Conservation (phyloP, 768 basidiomycete species). For the Boletus reticuloceps region DNA sequence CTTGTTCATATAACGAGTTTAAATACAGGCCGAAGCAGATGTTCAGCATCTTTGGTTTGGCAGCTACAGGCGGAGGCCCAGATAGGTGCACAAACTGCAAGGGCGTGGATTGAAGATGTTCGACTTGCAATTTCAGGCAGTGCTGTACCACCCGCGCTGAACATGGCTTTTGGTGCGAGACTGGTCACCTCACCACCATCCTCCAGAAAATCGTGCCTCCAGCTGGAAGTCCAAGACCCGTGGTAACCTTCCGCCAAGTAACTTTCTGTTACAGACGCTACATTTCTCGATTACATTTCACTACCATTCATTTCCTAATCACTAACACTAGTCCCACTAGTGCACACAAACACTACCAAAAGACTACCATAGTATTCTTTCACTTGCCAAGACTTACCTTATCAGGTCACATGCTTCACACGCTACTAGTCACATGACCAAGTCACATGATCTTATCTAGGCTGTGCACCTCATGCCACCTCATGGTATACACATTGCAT, state of each 20-base stretch:
- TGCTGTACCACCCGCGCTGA: neutral
- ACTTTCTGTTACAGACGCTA: too few species aligned
- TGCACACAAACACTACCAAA: too few species aligned
- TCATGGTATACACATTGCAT: too few species aligned
- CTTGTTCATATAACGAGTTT: neutral
- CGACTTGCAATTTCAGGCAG: constrained; percentile 2
- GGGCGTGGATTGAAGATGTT: constrained; percentile 33
- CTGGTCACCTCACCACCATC: constrained; percentile 1
- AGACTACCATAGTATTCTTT: too few species aligned
- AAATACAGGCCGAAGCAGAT: constrained; percentile 55
- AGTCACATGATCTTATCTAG: too few species aligned
- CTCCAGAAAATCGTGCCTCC: constrained; percentile 8
- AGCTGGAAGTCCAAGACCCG: constrained; percentile 20
- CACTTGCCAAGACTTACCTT: too few species aligned
- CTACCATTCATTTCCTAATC: too few species aligned
- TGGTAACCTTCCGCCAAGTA: constrained; percentile 56
- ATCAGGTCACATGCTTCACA: too few species aligned
- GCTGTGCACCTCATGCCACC: too few species aligned
- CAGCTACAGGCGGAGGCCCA: constrained; percentile 43
- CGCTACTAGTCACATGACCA: too few species aligned
- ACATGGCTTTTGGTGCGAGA: neutral
- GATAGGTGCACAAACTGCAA: constrained; percentile 19
- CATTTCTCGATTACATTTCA: too few species aligned
- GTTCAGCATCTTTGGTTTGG: constrained; percentile 79
- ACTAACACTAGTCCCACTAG: too few species aligned